Percentiles rank a stretch among this genome's conserved stretches.
Conservation (phyloP, 257 asterid species). For the Rauvolfia tetraphylla region DNA sequence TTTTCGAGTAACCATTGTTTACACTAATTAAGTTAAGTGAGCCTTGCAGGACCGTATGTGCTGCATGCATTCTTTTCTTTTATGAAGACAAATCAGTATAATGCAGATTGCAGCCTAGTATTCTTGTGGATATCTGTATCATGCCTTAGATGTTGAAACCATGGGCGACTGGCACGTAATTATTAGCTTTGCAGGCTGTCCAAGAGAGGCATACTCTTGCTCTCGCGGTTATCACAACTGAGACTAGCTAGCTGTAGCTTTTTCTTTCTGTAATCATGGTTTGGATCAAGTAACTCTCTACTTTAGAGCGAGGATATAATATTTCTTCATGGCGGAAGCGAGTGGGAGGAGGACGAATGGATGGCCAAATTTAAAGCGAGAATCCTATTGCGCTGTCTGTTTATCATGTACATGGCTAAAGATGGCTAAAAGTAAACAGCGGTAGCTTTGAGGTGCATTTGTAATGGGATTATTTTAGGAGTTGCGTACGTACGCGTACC, state of each 20-base stretch:
- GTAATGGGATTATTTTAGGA: not conserved
- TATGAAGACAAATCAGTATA: not conserved
- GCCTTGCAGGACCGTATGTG: too few relatives aligned
- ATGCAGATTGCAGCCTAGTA: not conserved
- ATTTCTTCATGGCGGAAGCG: not conserved
- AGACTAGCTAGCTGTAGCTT: not conserved
- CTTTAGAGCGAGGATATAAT: not conserved
- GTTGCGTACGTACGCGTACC: not conserved
- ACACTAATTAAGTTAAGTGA: not conserved
- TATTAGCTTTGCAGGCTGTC: not conserved
- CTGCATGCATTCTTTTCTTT: not conserved
- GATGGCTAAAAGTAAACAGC: not conserved
- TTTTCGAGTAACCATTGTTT: not conserved
- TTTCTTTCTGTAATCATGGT: constrained; percentile 8
- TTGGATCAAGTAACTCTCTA: not conserved
- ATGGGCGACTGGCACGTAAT: not conserved
- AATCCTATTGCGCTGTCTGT: not conserved
- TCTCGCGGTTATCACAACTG: not conserved
- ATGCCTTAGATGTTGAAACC: not conserved
- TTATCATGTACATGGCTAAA: not conserved
- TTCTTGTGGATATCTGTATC: not conserved
- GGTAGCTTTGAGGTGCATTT: not conserved
- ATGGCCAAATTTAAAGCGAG: not conserved
- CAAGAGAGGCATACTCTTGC: not conserved
- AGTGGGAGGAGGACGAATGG: not conserved